Evolutionary conservation across 352 stramenopile genomes (phyloP), one percentile per base, ranked within the genome.

Genomic region (Globisporangium barbulae): DNA sequence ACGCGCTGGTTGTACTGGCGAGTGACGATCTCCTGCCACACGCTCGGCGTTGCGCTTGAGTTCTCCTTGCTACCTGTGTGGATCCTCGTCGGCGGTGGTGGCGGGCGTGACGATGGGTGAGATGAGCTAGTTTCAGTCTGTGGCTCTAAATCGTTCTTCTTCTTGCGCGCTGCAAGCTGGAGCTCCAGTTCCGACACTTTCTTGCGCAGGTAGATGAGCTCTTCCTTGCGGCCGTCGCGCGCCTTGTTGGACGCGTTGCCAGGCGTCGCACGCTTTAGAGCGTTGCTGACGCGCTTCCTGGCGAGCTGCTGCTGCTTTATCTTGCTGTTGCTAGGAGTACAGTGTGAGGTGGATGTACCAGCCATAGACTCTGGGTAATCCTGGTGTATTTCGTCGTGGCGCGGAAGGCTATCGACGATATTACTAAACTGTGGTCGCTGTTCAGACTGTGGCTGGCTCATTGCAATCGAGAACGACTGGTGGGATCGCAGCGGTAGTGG

Each of bases 141-240:
- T 31, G 21, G 21, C 13, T 22, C 45, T 53, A 15, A 7, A 5
- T 53, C 9, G 9, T 7, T 7, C 47, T 53, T 31, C 19, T 19
- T 44, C 49, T 37, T 44, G 63, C 22, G 22, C 48, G 44, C 52
- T 5, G 58, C 42, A 37, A 74, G 57, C 59, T 68, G 52, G 35
- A 41, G 21, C 22, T 77, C 63, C 22, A 77, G 52, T 45, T 71
- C 56, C 19, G 13, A 22, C n/a, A 70, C 64, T 10, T 64, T 63
- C 25, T 60, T 56, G 44, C 70, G 70, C 39, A 77, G 59, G 42
- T 77, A 70, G 30, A 69, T 41, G 61, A 77, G 56, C 61, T 77
- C 70, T 15, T 74, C 61, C 33, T 72, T 71, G 21, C 61, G 50
- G 0, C 33, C 64, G 57, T 74, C 55, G 33, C 67, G 63, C 48